phyloP scores from a whole-genome alignment of 2,329 filamentous ascomycete species.

The Boeremia lycopersici region DNA sequence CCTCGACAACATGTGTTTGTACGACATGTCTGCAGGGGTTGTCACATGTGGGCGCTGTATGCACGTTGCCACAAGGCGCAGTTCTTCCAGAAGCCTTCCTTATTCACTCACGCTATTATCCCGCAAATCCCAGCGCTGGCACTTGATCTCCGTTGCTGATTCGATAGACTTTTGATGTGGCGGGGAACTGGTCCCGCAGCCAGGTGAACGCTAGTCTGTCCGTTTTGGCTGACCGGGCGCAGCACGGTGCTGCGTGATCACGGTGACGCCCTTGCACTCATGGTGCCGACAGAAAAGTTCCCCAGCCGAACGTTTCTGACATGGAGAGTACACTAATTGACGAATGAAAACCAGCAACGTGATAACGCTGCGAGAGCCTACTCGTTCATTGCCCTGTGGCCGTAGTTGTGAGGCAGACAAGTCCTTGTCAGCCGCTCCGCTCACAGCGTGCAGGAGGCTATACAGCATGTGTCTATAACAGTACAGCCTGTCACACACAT shows the following conservation, averaged over 20 bases:
- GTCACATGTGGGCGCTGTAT: constrained; percentile 4
- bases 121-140: constrained; percentile 7
- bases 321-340: constrained; percentile 17
- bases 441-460: constrained; percentile 7
- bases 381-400: constrained; percentile 12
- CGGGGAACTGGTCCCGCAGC: constrained; percentile 13
- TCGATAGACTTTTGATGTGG: not conserved
- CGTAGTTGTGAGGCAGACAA: constrained; percentile 15
- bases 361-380: constrained; percentile 14
- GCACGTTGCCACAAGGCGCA: constrained; percentile 11
- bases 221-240: constrained; percentile 15
- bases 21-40: constrained; percentile 9
- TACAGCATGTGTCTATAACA: constrained; percentile 8
- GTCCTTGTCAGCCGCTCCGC: constrained; percentile 10
- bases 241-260: constrained; percentile 13
- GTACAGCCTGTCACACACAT: constrained; percentile 3
- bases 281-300: constrained; percentile 8
- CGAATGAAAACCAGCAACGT: constrained; percentile 13
- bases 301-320: constrained; percentile 12
- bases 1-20: constrained; percentile 3
- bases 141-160: constrained; percentile 5
- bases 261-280: constrained; percentile 10
- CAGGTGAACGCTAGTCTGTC: constrained; percentile 4
- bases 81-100: constrained; percentile 26
- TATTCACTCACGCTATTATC: constrained; percentile 7